These are phyloP conservation scores for Ceratocystis huliohia DNA, from an alignment of 2,329 filamentous ascomycete species.

Conservation along the genomic window DNA sequence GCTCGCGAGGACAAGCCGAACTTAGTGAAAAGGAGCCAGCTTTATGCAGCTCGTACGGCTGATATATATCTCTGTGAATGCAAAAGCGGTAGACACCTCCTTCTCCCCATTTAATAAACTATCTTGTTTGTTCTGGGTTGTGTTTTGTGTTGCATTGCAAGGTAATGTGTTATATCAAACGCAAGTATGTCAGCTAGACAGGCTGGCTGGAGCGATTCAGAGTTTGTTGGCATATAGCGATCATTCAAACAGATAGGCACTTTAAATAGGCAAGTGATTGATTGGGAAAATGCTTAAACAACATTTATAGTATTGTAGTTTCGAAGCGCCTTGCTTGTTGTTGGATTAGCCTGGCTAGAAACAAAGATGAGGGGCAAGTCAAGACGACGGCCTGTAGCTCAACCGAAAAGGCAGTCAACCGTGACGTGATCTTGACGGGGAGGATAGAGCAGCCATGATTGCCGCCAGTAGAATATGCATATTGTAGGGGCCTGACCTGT, in stretches of 20 bases:
- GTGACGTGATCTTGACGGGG: not conserved
- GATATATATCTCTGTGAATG: too few species aligned
- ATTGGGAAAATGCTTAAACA: too few species aligned
- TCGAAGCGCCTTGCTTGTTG: too few species aligned
- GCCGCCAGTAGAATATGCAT: not conserved
- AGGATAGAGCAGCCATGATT: not conserved
- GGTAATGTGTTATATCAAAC: not conserved
- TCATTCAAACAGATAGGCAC: too few species aligned
- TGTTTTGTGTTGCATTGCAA: conserved; percentile 6
- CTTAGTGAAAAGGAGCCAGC: too few species aligned
- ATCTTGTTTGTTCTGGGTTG: not conserved
- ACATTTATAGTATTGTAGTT: too few species aligned
- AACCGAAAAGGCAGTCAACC: not conserved
- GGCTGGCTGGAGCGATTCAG: not conserved
- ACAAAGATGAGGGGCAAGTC: not conserved
- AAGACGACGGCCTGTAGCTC: not conserved
- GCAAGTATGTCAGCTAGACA: not conserved
- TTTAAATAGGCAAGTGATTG: too few species aligned
- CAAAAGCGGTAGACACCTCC: too few species aligned
- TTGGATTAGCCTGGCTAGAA: not conserved
- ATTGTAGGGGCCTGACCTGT: not conserved
- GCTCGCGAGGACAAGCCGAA: too few species aligned
- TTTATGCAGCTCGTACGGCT: too few species aligned
- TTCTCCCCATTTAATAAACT: too few species aligned
- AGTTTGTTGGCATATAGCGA: too few species aligned